phyloP scores from a whole-genome alignment of 148 eudicot species.

The Dysphania ambrosioides region DNA sequence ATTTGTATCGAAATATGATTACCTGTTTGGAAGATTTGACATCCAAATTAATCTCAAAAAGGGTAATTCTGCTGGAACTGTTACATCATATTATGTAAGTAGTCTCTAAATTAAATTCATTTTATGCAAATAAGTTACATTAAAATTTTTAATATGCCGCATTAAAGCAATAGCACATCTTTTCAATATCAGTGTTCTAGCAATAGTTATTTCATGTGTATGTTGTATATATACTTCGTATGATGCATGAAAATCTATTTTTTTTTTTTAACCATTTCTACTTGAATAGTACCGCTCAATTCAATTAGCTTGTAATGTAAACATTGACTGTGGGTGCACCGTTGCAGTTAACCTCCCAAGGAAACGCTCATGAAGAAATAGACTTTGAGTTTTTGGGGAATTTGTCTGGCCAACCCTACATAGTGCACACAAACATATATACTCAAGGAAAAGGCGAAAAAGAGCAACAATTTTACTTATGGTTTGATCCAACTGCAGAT shows the following conservation, averaged over 20 bases:
- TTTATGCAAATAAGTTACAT: background rate
- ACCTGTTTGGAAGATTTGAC: slow-evolving; percentile 17
- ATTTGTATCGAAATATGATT: slow-evolving; percentile 11
- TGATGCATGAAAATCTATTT: too few relatives aligned
- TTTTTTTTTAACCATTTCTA: too few relatives aligned
- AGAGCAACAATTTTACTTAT: slow-evolving; percentile 17
- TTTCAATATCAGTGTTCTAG: too few relatives aligned
- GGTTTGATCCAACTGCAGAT: slow-evolving; percentile 21
- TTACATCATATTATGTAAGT: slow-evolving; percentile 23
- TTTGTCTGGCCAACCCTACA: slow-evolving; percentile 17
- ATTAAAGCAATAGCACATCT: too few relatives aligned
- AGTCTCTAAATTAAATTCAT: background rate
- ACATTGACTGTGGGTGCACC: too few relatives aligned
- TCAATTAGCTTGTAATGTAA: too few relatives aligned
- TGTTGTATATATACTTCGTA: too few relatives aligned
- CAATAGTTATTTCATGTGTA: too few relatives aligned
- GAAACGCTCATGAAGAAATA: slow-evolving; percentile 13
- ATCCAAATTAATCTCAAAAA: slow-evolving; percentile 23
- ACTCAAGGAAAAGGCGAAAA: slow-evolving; percentile 6
- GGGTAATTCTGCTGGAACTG: slow-evolving; percentile 24
- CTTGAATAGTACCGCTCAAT: too few relatives aligned
- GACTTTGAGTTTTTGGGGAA: slow-evolving; percentile 28
- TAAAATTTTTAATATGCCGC: too few relatives aligned
- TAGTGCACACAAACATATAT: slow-evolving; percentile 23
- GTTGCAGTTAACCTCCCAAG: slow-evolving; percentile 12